Evolutionary conservation across 2,329 filamentous ascomycete genomes (phyloP).

Genomic region (Apiospora koreana): DNA sequence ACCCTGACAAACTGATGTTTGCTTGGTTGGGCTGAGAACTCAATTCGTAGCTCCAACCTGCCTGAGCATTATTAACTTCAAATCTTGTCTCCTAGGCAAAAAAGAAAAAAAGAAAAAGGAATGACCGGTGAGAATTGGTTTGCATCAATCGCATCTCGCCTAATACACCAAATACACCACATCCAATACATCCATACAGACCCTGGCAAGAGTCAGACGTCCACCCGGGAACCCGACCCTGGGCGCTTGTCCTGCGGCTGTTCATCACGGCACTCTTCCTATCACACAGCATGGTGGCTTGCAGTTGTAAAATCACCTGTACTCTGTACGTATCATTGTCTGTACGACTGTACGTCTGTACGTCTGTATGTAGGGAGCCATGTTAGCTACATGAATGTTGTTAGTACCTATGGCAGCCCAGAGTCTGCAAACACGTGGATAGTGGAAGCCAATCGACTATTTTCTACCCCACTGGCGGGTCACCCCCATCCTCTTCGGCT

Average conservation of each 20-base stretch:
- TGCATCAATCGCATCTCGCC: not conserved
- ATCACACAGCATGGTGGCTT: conserved; percentile 6
- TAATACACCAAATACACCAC: not conserved
- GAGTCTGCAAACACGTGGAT: conserved; percentile 6
- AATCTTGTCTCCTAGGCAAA: not conserved
- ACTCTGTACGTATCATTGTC: not conserved
- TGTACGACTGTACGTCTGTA: not conserved
- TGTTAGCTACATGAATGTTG: not conserved
- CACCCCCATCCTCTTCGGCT: not conserved
- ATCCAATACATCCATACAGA: not conserved
- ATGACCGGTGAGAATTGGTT: not conserved
- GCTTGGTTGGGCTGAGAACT: not conserved
- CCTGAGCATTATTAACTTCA: too few species aligned
- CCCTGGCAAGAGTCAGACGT: not conserved
- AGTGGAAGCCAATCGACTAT: not conserved
- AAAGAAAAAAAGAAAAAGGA: not conserved
- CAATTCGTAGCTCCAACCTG: not conserved
- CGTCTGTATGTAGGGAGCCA: not conserved
- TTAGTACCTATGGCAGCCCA: not conserved
- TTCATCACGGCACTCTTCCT: not conserved
- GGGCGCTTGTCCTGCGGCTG: not conserved
- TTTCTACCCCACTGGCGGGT: not conserved
- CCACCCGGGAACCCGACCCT: not conserved
- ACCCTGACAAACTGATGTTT: too few species aligned
- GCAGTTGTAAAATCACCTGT: not conserved